Evolutionary conservation across 148 eudicot species (phyloP).

Genomic region (Nyssa sinensis): DNA sequence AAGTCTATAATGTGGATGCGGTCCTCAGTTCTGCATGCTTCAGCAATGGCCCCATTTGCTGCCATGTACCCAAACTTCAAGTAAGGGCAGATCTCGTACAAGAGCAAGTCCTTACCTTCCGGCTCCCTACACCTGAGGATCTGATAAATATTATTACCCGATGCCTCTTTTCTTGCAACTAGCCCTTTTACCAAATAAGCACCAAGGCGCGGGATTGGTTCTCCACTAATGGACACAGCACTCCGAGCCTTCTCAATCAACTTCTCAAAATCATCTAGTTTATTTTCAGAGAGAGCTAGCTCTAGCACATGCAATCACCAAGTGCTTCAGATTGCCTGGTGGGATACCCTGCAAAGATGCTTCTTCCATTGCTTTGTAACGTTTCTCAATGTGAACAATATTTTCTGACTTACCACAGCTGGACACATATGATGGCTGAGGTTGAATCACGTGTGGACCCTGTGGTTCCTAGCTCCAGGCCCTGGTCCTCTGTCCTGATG

Average conservation of each 20-base stretch:
- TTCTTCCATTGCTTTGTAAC: conserved; percentile 26
- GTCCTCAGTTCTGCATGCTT: conserved; percentile 76
- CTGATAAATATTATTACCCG: conserved; percentile 69
- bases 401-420: conserved; percentile 24
- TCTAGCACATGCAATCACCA: conserved; percentile 70
- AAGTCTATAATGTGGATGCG: conserved; percentile 81
- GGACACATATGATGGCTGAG: conserved; percentile 31
- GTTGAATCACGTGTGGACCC: conserved; percentile 26
- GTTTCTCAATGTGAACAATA: conserved; percentile 31
- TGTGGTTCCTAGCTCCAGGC: conserved; percentile 39
- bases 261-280: conserved; percentile 55
- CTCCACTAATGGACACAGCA: conserved; percentile 69
- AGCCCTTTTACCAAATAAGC: conserved; percentile 90
- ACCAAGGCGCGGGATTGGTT: conserved; percentile 87
- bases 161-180: conserved; percentile 66
- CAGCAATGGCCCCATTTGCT: conserved; percentile 95
- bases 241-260: conserved; percentile 47
- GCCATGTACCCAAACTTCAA: conserved; percentile 90
- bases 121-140: conserved; percentile 79
- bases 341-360: conserved; percentile 23
- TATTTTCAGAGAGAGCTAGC: conserved; percentile 62
- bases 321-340: conserved; percentile 50
- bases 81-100: conserved; percentile 89
- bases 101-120: conserved; percentile 67
- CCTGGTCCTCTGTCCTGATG: conserved; percentile 41